Base-by-base conservation (phyloP, 208 protist species). In the Tetramitus jugosus region DNA sequence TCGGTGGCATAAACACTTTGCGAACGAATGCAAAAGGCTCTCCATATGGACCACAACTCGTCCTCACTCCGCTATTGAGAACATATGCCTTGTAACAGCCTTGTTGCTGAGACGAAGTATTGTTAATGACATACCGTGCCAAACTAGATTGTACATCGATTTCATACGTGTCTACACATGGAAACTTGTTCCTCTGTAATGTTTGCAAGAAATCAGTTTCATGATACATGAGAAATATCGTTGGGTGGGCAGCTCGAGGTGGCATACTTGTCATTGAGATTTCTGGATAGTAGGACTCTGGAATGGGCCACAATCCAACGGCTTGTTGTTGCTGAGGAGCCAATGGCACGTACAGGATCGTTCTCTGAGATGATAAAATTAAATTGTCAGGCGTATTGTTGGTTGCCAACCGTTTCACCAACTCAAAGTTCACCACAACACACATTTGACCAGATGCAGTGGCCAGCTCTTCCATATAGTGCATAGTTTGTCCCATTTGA, bases 11-110 rank as follows among this genome's bases (percentile, higher is more conserved):
- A 56, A 26, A 10, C 10, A 56, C 10, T 10, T 56, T 14, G 40
- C 29, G 17, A 20, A 76, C 13, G 37, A 76, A 76, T 33, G 45
- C 69, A 76, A 76, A 76, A 35, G 20, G 29, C 14, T 76, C 69
- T 42, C n/a, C n/a, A n/a, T n/a, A n/a, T n/a, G n/a, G n/a, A n/a
- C 69, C 69, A 74, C 37, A 74, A 45, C 26, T 39, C 7, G 31
- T 37, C 23, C 42, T 3, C 1, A 14, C 37, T n/a, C n/a, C 26
- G 6, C 33, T 53, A 31, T 4, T 53, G 4, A 17, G 45, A 26
- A 68, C 62, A 68, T 37, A 68, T 23, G 62, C 35, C 17, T 43
- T 43, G 42, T 43, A 68, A 6, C 35, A 43, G 13, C 35, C 35
- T 42, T 68, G n/a, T 68, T 29, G 2, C 3, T 10, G 23, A 49